Evolutionary conservation across 1,284 basidiomycete genomes (phyloP).

Genomic region (Pyrrhoderma lamaoense): DNA sequence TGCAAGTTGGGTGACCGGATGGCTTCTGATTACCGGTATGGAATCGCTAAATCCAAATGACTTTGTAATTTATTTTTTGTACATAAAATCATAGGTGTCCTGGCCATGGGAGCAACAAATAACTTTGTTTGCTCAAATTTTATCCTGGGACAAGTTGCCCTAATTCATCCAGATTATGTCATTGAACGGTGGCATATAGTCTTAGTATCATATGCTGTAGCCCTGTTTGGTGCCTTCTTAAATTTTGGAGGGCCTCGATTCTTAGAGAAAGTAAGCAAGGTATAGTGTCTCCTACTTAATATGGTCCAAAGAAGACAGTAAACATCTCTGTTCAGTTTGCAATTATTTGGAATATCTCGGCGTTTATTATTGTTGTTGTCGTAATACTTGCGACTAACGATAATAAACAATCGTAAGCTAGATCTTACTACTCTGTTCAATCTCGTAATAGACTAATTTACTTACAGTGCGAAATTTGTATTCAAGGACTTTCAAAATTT

Average conservation of each 20-base stretch:
- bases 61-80: not conserved
- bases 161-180: slow-evolving; percentile 14
- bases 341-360: slow-evolving; percentile 14
- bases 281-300: not conserved
- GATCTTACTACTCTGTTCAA: not conserved
- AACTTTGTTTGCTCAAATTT: slow-evolving; percentile 17
- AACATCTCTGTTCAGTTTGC: slow-evolving; percentile 1
- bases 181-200: slow-evolving; percentile 16
- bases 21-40: slow-evolving; percentile 16
- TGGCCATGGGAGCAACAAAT: slow-evolving; percentile 18
- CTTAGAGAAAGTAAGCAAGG: slow-evolving; percentile 15
- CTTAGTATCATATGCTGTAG: slow-evolving; percentile 15
- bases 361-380: slow-evolving; percentile 13
- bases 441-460: not conserved
- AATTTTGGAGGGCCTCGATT: slow-evolving; percentile 15
- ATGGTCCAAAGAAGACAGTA: not conserved
- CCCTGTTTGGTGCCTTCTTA: slow-evolving; percentile 4
- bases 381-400: slow-evolving; percentile 14
- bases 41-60: not conserved
- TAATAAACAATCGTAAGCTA: slow-evolving; percentile 14
- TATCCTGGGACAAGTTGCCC: slow-evolving; percentile 16
- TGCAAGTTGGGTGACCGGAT: slow-evolving; percentile 17
- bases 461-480: slow-evolving; percentile 13
- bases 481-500: slow-evolving; percentile 17
- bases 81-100: slow-evolving; percentile 5